Conservation (phyloP, 306 rosid genomes). For the Trifolium dubium region DNA sequence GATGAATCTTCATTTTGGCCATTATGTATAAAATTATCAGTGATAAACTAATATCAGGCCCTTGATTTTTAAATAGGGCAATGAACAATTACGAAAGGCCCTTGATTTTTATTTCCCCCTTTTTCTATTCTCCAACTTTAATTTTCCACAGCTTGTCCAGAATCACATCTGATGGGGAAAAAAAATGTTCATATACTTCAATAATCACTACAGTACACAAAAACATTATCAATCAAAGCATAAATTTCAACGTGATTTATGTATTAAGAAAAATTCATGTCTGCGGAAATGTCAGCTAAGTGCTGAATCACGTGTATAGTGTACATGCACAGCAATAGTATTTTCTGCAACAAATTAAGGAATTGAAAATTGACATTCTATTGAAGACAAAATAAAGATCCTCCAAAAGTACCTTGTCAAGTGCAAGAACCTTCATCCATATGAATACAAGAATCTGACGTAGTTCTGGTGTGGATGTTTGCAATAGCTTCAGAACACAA, state of each 20-base stretch:
- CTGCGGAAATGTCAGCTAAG: not conserved
- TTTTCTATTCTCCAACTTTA: not conserved
- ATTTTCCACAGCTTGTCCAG: slow-evolving; percentile 25
- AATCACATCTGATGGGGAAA: not conserved
- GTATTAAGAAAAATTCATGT: not conserved
- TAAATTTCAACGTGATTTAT: not conserved
- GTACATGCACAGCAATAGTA: not conserved
- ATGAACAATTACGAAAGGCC: slow-evolving; percentile 9
- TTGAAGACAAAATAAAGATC: slow-evolving; percentile 17
- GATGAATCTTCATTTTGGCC: no score
- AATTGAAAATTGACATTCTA: slow-evolving; percentile 25
- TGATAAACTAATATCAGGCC: not conserved
- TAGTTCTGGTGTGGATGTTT: slow-evolving; percentile 92
- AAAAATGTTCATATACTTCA: not conserved
- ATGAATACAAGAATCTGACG: slow-evolving; percentile 97
- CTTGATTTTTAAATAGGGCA: slow-evolving; percentile 9
- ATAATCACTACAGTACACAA: not conserved
- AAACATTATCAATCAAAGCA: slow-evolving; percentile 1
- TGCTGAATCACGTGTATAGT: not conserved
- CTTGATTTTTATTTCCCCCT: not conserved
- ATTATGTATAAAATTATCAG: no score
- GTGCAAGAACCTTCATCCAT: slow-evolving; percentile 98
- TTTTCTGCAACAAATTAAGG: not conserved
- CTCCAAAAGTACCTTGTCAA: slow-evolving; percentile 76
- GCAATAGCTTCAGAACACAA: slow-evolving; percentile 89